These are phyloP conservation scores for Sherardia arvensis DNA, from an alignment of 257 asterid species.

Conservation along the genomic window DNA sequence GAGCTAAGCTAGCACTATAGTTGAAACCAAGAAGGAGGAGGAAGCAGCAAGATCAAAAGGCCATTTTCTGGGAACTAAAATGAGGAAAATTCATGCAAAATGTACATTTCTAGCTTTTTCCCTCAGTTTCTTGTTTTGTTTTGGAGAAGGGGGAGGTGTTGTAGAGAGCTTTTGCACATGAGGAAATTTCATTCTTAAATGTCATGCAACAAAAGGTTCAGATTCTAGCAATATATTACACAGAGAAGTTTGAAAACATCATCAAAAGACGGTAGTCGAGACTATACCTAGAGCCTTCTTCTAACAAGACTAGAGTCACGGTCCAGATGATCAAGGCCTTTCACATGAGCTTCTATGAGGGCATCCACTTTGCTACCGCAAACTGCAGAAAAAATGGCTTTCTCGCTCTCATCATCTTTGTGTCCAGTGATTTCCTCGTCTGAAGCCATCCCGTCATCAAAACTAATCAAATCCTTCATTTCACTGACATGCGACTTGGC, in stretches of 20 bases:
- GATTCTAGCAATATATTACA: neutral
- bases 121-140: neutral
- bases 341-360: conserved; percentile 45
- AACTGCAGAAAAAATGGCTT: conserved; percentile 4
- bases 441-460: conserved; percentile 27
- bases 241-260: neutral
- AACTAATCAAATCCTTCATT: conserved; percentile 49
- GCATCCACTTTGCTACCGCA: conserved; percentile 28
- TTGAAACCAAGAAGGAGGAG: neutral
- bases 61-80: neutral
- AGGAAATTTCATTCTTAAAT: neutral
- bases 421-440: conserved; percentile 15
- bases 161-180: neutral
- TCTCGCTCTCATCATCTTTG: conserved; percentile 16
- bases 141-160: neutral
- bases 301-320: conserved; percentile 31
- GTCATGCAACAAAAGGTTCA: neutral
- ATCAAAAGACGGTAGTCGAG: neutral
- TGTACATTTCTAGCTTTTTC: neutral
- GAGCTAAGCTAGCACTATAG: neutral
- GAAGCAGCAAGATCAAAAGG: neutral
- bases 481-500: conserved; percentile 15
- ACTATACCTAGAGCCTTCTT: conserved; percentile 25
- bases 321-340: conserved; percentile 22
- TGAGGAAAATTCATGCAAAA: neutral